Evolutionary conservation across 768 basidiomycete species (phyloP).

Genomic region (Lentinus tigrinus): DNA sequence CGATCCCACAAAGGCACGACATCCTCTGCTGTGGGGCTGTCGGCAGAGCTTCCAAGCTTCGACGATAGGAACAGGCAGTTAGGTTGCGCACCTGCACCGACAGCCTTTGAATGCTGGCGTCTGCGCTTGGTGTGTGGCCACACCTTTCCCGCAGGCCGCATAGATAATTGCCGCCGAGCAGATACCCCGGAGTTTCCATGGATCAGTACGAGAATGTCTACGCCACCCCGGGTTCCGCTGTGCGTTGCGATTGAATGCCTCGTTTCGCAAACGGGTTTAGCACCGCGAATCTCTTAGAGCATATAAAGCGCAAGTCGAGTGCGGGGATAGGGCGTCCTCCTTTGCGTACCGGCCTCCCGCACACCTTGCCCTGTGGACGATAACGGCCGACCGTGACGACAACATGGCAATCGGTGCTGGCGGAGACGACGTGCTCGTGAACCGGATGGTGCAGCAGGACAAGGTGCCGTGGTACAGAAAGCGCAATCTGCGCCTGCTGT

Average conservation of each 20-base stretch:
- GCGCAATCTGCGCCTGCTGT: slow-evolving; percentile 54
- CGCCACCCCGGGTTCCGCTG: neutral
- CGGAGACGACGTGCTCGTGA: neutral
- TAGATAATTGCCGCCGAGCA: slow-evolving; percentile 2
- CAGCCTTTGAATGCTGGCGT: too few relatives aligned
- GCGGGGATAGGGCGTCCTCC: neutral
- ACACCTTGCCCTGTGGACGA: neutral
- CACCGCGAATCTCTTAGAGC: neutral
- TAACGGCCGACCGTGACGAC: neutral
- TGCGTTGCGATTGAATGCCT: neutral
- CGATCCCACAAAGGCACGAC: neutral
- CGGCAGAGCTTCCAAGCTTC: neutral
- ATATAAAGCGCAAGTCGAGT: neutral
- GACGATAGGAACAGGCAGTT: neutral
- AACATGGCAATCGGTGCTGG: slow-evolving; percentile 7
- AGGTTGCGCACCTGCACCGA: neutral
- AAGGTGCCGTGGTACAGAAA: slow-evolving; percentile 61
- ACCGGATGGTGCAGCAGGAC: slow-evolving; percentile 35
- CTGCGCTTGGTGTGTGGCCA: too few relatives aligned
- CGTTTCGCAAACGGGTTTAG: neutral
- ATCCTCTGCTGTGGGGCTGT: neutral
- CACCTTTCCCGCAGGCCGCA: neutral
- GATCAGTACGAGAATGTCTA: slow-evolving; percentile 3
- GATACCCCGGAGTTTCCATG: slow-evolving; percentile 18
- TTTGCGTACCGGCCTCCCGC: neutral